Conservation (phyloP, 2,329 filamentous ascomycete genomes). For the Fusarium xylarioides region DNA sequence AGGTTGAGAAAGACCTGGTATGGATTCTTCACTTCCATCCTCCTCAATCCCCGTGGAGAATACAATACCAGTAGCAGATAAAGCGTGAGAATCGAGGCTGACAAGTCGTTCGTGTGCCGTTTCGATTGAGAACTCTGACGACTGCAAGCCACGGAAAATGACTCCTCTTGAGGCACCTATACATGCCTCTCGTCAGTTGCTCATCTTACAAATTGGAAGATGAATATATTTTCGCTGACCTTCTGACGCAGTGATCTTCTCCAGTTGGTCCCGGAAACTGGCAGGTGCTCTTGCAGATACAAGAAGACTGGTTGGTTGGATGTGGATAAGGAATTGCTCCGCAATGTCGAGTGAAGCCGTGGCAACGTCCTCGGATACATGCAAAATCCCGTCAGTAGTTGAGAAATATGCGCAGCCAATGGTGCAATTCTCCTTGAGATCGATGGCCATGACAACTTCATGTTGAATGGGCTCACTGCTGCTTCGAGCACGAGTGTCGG, state of each 20-base stretch:
- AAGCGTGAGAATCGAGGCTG: slow-evolving; percentile 45
- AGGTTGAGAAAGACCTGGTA: slow-evolving; percentile 50
- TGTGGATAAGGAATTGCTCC: slow-evolving; percentile 66
- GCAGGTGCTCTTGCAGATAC: slow-evolving; percentile 59
- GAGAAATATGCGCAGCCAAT: slow-evolving; percentile 89
- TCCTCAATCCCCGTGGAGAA: slow-evolving; percentile 30
- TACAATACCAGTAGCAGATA: slow-evolving; percentile 23
- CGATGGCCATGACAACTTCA: slow-evolving; percentile 82
- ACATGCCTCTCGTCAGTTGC: neutral
- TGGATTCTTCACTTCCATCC: slow-evolving; percentile 33
- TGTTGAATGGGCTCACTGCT: slow-evolving; percentile 25
- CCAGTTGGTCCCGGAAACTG: slow-evolving; percentile 46
- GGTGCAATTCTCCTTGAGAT: slow-evolving; percentile 73
- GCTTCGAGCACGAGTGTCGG: slow-evolving; percentile 1
- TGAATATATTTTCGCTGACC: slow-evolving; percentile 7
- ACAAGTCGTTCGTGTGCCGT: slow-evolving; percentile 72
- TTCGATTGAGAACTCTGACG: slow-evolving; percentile 76
- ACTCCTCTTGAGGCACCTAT: slow-evolving; percentile 21
- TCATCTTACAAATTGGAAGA: neutral
- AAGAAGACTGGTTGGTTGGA: slow-evolving; percentile 65
- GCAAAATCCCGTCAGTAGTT: slow-evolving; percentile 73
- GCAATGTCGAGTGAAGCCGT: slow-evolving; percentile 74
- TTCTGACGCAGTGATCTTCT: slow-evolving; percentile 31
- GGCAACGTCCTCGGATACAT: slow-evolving; percentile 79
- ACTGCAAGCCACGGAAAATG: slow-evolving; percentile 72